A percentile compares a stretch with the other conserved stretches of the same genome.
Conservation (phyloP, 306 rosid genomes). For the Cyclanthera cordifolia region DNA sequence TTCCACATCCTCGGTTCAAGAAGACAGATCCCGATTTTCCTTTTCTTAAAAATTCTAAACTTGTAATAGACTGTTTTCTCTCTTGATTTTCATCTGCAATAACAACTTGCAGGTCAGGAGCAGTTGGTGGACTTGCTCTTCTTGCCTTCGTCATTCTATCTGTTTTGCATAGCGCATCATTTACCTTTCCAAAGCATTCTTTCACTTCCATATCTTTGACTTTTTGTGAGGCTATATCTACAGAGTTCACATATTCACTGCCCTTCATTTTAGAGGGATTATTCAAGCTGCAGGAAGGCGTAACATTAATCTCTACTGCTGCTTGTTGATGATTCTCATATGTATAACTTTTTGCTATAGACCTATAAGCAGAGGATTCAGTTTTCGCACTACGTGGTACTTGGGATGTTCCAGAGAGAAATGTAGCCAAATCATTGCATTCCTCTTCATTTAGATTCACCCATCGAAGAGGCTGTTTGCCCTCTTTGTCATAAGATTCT, state of each 20-base stretch:
- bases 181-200: conserved; percentile 33
- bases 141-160: conserved; percentile 56
- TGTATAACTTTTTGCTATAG: conserved; percentile 25
- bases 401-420: conserved; percentile 59
- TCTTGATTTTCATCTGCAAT: conserved; percentile 50
- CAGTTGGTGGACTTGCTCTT: conserved; percentile 41
- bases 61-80: conserved; percentile 19
- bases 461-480: conserved; percentile 74
- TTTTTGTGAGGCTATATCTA: conserved; percentile 8
- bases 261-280: conserved; percentile 27
- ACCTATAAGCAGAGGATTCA: conserved; percentile 24
- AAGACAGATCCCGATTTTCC: conserved; percentile 50
- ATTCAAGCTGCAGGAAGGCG: conserved; percentile 25
- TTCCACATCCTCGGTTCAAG: conserved; percentile 53
- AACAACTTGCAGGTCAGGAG: conserved; percentile 48
- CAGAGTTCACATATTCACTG: conserved; percentile 23
- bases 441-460: conserved; percentile 75
- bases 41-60: conserved; percentile 52
- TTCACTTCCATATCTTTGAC: conserved; percentile 39
- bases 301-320: conserved; percentile 21
- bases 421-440: conserved; percentile 75
- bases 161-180: conserved; percentile 48
- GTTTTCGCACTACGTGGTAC: conserved; percentile 24
- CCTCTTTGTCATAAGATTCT: conserved; percentile 52
- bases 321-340: conserved; percentile 25